Conservation (phyloP, 2,329 filamentous ascomycete genomes). For the Didymella glomerata region DNA sequence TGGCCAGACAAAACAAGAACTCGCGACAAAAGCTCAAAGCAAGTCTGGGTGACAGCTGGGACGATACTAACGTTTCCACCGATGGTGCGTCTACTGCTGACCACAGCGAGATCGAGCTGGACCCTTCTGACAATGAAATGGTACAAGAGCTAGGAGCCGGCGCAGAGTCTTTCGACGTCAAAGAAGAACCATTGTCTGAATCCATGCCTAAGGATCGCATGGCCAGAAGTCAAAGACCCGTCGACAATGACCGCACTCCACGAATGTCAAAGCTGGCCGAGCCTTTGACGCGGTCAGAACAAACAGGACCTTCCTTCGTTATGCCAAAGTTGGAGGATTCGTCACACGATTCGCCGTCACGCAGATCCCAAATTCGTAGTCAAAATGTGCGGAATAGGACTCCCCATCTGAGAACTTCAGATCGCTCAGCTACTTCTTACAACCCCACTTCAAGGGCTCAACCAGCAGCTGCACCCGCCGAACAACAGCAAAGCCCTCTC, state of each 20-base stretch:
- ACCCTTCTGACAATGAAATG: conserved; percentile 32
- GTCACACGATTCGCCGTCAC: conserved; percentile 31
- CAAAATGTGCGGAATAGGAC: conserved; percentile 21
- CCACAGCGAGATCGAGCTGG: conserved; percentile 39
- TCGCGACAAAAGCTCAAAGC: conserved; percentile 31
- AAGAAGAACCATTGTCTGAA: conserved; percentile 15
- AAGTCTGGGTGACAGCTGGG: conserved; percentile 49
- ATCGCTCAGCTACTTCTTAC: conserved; percentile 13
- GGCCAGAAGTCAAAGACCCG: conserved; percentile 19
- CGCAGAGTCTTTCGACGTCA: conserved; percentile 22
- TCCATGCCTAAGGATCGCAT: conserved; percentile 18
- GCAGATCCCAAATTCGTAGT: conserved; percentile 33
- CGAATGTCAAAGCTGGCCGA: conserved; percentile 23
- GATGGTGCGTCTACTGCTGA: conserved; percentile 37
- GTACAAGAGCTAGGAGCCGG: conserved; percentile 24
- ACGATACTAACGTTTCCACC: conserved; percentile 40
- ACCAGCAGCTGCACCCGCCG: background rate
- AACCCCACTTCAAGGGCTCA: background rate
- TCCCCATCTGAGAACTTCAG: conserved; percentile 15
- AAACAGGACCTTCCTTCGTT: conserved; percentile 52
- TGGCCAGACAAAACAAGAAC: conserved; percentile 19
- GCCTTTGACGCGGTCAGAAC: conserved; percentile 27
- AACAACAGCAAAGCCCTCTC: conserved; percentile 27
- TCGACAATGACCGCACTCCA: conserved; percentile 14
- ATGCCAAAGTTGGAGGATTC: conserved; percentile 52